A percentile compares a stretch with the other conserved stretches of the same genome.
These are phyloP conservation scores for Dendrobium huoshanense DNA, from an alignment of 106 monocot genomes.

Conservation along the genomic window DNA sequence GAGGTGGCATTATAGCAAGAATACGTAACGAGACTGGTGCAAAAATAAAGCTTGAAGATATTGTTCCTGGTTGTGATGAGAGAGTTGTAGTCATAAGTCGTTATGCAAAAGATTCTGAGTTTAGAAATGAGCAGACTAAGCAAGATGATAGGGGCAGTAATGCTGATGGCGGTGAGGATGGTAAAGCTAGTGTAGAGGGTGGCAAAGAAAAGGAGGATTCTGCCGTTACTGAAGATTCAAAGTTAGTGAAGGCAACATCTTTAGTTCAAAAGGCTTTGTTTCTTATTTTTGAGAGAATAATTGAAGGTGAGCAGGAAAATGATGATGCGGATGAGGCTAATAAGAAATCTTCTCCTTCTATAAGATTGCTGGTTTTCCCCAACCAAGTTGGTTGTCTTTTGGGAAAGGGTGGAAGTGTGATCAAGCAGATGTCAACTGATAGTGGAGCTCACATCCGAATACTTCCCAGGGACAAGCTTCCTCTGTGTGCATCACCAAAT, in stretches of 20 bases:
- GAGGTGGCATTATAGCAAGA: conserved; percentile 67
- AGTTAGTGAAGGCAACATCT: conserved; percentile 31
- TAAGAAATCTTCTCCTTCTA: conserved; percentile 28
- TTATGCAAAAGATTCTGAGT: conserved; percentile 37
- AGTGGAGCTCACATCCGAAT: conserved; percentile 79
- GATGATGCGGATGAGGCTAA: conserved; percentile 36
- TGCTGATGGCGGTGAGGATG: conserved; percentile 19
- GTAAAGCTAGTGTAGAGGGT: conserved; percentile 17
- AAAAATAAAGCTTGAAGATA: conserved; percentile 71
- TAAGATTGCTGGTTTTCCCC: conserved; percentile 63
- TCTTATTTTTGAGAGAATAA: conserved; percentile 79
- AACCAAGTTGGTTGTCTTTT: conserved; percentile 83
- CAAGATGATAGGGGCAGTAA: conserved; percentile 10
- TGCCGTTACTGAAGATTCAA: conserved; percentile 21
- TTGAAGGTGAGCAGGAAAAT: conserved; percentile 39
- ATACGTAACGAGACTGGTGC: conserved; percentile 82
- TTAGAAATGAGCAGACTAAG: conserved; percentile 21
- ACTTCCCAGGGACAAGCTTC: conserved; percentile 75
- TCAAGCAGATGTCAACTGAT: conserved; percentile 84
- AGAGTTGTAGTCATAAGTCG: conserved; percentile 69
- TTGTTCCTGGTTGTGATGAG: conserved; percentile 65
- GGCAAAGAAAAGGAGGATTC: conserved; percentile 22
- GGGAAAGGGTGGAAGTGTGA: conserved; percentile 77
- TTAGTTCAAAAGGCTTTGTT: conserved; percentile 65
- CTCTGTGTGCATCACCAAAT: conserved; percentile 52